Conservation (phyloP, 2,329 filamentous ascomycete genomes). For the Calonectria ilicicola region DNA sequence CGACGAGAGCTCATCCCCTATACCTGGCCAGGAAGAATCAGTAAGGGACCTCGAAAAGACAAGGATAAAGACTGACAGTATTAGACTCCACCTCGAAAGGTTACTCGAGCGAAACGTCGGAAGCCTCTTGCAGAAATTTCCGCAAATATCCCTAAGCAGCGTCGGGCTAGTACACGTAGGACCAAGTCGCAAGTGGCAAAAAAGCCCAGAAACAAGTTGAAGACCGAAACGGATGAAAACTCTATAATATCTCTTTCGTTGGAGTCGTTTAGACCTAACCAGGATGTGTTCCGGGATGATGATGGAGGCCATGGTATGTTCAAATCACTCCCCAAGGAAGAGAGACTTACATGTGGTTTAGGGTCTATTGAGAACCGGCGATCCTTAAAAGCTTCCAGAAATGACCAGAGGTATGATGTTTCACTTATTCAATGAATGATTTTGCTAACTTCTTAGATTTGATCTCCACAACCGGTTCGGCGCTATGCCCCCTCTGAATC, state of each 20-base stretch:
- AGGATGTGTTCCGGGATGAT: constrained; percentile 49
- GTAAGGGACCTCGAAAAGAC: constrained; percentile 52
- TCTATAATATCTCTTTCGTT: constrained; percentile 21
- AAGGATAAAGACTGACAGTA: constrained; percentile 1
- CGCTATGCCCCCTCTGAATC: constrained; percentile 50
- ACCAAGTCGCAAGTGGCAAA: constrained; percentile 32
- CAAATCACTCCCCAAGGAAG: not conserved
- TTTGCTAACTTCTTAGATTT: constrained; percentile 41
- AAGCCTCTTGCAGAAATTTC: constrained; percentile 50
- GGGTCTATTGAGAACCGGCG: constrained; percentile 39
- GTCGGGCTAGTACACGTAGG: constrained; percentile 36
- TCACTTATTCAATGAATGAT: not conserved
- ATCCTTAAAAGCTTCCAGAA: constrained; percentile 34
- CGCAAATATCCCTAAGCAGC: constrained; percentile 47
- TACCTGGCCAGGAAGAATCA: constrained; percentile 51
- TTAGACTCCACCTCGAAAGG: constrained; percentile 47
- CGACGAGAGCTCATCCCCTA: constrained; percentile 67
- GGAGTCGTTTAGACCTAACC: constrained; percentile 34
- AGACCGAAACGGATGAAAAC: constrained; percentile 29
- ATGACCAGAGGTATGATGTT: constrained; percentile 41
- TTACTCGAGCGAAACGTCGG: constrained; percentile 46
- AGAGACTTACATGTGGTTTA: constrained; percentile 29
- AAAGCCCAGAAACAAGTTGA: constrained; percentile 29
- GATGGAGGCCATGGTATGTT: constrained; percentile 41
- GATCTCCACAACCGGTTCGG: constrained; percentile 48